phyloP scores from a whole-genome alignment of 345 rosid species.

The Lepidium aucheri region DNA sequence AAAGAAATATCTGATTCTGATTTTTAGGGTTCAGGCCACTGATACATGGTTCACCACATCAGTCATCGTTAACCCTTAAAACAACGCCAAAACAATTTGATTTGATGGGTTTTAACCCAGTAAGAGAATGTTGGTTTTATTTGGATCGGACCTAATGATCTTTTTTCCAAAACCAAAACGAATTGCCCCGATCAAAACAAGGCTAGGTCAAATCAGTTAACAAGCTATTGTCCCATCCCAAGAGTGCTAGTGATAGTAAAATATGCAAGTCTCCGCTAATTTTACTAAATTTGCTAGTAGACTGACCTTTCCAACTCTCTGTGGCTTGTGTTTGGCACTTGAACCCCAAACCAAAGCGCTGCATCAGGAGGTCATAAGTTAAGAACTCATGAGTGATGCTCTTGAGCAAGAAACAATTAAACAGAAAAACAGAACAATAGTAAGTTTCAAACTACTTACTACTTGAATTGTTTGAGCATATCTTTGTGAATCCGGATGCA shows the following conservation, averaged over 20 bases:
- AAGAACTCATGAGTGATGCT: background rate
- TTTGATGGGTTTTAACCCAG: background rate
- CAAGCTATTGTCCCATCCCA: background rate
- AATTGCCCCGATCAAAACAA: background rate
- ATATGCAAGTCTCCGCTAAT: background rate
- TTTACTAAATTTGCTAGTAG: background rate
- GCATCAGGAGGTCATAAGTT: slow-evolving; percentile 14
- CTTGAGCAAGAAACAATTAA: background rate
- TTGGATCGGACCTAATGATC: background rate
- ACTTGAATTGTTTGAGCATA: slow-evolving; percentile 86
- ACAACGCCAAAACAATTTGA: background rate
- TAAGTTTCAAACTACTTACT: slow-evolving; percentile 51
- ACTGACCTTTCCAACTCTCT: slow-evolving; percentile 95
- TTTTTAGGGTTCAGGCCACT: background rate
- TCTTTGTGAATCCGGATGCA: slow-evolving; percentile 85
- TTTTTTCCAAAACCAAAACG: background rate
- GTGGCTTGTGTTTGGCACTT: slow-evolving; percentile 96
- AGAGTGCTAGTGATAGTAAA: background rate
- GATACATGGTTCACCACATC: background rate
- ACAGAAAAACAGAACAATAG: background rate
- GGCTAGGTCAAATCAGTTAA: background rate
- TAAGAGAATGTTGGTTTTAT: background rate
- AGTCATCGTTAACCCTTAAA: background rate
- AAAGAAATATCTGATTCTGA: background rate
- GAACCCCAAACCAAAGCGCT: slow-evolving; percentile 99